A percentile compares a stretch with the other conserved stretches of the same genome.
Conservation (phyloP, 192 early-diverging fungal genomes). For the Paraglomus occultum region DNA sequence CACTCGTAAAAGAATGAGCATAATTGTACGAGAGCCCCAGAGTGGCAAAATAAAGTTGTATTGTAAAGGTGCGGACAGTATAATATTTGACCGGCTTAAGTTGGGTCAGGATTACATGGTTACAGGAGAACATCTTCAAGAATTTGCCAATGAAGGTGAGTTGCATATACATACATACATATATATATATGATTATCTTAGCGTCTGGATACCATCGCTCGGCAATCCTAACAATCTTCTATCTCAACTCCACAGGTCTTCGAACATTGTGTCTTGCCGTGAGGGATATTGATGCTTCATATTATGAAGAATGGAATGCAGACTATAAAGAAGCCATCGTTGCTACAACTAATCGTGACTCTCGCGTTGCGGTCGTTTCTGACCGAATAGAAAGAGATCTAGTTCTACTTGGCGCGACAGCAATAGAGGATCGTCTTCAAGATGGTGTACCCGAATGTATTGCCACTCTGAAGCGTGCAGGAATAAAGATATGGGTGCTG, state of each 20-base stretch:
- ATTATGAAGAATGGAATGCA: conserved; percentile 57
- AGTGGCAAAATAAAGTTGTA: conserved; percentile 54
- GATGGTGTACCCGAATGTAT: conserved; percentile 78
- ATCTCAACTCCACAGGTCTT: conserved; percentile 47
- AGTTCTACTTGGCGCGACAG: conserved; percentile 67
- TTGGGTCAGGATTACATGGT: conserved; percentile 56
- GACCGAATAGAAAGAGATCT: conserved; percentile 64
- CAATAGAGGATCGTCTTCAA: conserved; percentile 78
- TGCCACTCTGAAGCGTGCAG: conserved; percentile 55
- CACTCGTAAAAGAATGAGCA: conserved; percentile 68
- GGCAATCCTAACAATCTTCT: background rate
- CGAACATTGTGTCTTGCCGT: conserved; percentile 75
- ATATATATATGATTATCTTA: conserved; percentile 19
- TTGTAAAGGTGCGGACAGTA: conserved; percentile 72
- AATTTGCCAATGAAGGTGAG: conserved; percentile 69
- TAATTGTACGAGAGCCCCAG: conserved; percentile 44
- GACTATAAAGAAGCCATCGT: conserved; percentile 53
- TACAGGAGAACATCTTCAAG: conserved; percentile 72
- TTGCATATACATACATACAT: conserved; percentile 33
- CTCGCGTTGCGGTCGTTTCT: conserved; percentile 47
- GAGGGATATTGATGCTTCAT: conserved; percentile 47
- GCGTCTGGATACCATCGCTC: background rate
- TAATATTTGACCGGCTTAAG: conserved; percentile 67
- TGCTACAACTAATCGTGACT: conserved; percentile 57
- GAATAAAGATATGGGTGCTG: conserved; percentile 79